Percentiles rank a stretch among this genome's conserved stretches.
Evolutionary conservation across 768 basidiomycete genomes (phyloP).

Genomic region (Hericium coralloides): DNA sequence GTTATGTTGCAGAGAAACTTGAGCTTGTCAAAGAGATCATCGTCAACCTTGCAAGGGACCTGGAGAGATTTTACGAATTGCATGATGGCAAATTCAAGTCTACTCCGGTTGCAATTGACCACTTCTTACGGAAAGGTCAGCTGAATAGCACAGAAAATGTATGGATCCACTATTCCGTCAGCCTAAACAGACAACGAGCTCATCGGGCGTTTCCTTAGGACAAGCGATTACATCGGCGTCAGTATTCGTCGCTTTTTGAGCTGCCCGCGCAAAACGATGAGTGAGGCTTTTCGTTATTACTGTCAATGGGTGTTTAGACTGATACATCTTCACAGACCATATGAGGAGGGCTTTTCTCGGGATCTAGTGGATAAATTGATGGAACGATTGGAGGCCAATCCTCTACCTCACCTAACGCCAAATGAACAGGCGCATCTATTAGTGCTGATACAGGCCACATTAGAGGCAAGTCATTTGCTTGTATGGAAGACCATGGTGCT

Average conservation of each 20-base stretch:
- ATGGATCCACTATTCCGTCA: not conserved
- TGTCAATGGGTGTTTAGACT: not conserved
- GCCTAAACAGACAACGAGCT: not conserved
- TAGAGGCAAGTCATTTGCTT: conserved; percentile 52
- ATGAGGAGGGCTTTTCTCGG: conserved; percentile 53
- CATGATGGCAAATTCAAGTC: conserved; percentile 23
- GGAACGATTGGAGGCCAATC: conserved; percentile 49
- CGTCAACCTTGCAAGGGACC: conserved; percentile 45
- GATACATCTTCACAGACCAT: conserved; percentile 21
- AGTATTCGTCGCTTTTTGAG: conserved; percentile 48
- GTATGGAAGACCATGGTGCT: not conserved
- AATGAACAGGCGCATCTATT: conserved; percentile 81
- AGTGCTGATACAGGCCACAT: conserved; percentile 77
- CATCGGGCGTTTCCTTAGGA: not conserved
- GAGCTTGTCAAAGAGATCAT: conserved; percentile 81
- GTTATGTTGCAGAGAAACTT: conserved; percentile 52
- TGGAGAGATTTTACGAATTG: conserved; percentile 25
- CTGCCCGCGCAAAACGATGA: conserved; percentile 31
- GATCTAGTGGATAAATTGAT: conserved; percentile 52
- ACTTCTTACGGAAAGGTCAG: conserved; percentile 38
- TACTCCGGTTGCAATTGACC: conserved; percentile 48
- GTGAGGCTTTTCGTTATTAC: conserved; percentile 26
- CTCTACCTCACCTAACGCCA: conserved; percentile 61
- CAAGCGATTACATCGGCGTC: conserved; percentile 22
- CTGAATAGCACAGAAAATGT: conserved; percentile 14